phyloP scores from a whole-genome alignment of 805 yeast species.

The Metschnikowia borealis region DNA sequence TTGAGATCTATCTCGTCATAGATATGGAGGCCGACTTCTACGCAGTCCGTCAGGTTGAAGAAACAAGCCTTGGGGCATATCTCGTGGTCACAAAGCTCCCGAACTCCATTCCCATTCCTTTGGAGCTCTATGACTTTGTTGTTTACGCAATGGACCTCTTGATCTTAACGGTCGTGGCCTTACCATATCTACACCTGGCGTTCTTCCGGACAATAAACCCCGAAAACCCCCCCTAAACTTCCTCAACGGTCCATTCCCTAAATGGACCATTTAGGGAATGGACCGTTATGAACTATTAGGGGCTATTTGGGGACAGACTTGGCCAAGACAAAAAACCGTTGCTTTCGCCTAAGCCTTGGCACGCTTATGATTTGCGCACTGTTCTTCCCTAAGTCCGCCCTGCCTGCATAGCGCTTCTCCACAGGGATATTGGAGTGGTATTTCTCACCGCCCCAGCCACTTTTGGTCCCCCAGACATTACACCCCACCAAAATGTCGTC shows the following conservation, averaged over 20 bases:
- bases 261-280: too few species aligned
- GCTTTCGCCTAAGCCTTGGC: not conserved
- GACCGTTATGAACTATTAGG: too few species aligned
- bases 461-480: not conserved
- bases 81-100: conserved; percentile 15
- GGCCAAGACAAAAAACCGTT: not conserved
- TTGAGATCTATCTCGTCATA: conserved; percentile 16
- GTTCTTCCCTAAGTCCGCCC: not conserved
- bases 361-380: not conserved
- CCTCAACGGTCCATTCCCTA: too few species aligned
- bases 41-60: conserved; percentile 7
- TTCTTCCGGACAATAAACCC: not conserved
- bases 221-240: too few species aligned
- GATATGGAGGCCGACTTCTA: conserved; percentile 15
- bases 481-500: conserved; percentile 23
- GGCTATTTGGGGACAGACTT: too few species aligned
- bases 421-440: conserved; percentile 2
- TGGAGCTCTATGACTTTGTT: conserved; percentile 17
- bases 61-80: conserved; percentile 5
- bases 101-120: conserved; percentile 16
- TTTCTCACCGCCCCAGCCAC: conserved; percentile 5
- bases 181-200: conserved; percentile 2
- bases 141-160: conserved; percentile 13
- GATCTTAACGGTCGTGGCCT: conserved; percentile 9
- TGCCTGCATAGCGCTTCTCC: conserved; percentile 5